Percentiles rank a stretch among this genome's conserved stretches.
phyloP scores from a whole-genome alignment of 2,329 filamentous ascomycete species.

The Colletotrichum lini region DNA sequence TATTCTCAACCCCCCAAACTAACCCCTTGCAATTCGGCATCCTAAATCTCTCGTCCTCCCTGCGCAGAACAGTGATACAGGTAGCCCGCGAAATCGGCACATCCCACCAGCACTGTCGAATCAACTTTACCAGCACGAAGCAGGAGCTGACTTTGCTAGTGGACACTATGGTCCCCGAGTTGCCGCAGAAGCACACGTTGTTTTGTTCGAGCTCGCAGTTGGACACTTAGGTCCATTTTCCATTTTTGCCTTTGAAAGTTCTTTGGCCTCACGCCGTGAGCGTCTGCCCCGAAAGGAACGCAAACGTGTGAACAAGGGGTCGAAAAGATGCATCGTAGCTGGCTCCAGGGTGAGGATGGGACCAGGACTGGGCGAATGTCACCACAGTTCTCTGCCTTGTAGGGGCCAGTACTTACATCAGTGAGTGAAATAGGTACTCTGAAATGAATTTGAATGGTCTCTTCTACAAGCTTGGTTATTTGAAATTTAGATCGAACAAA shows the following conservation, averaged over 20 bases:
- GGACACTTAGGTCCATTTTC: neutral
- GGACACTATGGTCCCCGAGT: conserved; percentile 8
- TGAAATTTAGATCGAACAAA: too few relatives aligned
- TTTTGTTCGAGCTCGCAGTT: neutral
- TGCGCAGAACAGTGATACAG: conserved; percentile 7
- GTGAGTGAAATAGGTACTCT: too few relatives aligned
- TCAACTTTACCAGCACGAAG: conserved; percentile 1
- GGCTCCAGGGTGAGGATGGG: too few relatives aligned
- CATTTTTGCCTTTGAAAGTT: neutral
- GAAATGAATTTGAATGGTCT: too few relatives aligned
- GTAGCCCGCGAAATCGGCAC: neutral
- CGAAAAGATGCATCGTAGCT: too few relatives aligned
- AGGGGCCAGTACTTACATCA: too few relatives aligned
- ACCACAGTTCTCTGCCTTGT: too few relatives aligned
- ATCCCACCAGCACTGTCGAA: conserved; percentile 9
- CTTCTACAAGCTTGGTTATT: too few relatives aligned
- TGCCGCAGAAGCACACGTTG: conserved; percentile 8
- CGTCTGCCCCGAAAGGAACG: too few relatives aligned
- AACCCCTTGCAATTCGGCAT: conserved; percentile 8
- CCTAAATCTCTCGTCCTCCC: neutral
- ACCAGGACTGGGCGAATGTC: too few relatives aligned
- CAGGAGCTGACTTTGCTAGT: conserved; percentile 15
- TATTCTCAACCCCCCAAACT: conserved; percentile 10
- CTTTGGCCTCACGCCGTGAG: neutral
- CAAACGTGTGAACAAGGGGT: too few relatives aligned